phyloP scores from a whole-genome alignment of 441 rosid species.

The Dalechampia spathulata region DNA sequence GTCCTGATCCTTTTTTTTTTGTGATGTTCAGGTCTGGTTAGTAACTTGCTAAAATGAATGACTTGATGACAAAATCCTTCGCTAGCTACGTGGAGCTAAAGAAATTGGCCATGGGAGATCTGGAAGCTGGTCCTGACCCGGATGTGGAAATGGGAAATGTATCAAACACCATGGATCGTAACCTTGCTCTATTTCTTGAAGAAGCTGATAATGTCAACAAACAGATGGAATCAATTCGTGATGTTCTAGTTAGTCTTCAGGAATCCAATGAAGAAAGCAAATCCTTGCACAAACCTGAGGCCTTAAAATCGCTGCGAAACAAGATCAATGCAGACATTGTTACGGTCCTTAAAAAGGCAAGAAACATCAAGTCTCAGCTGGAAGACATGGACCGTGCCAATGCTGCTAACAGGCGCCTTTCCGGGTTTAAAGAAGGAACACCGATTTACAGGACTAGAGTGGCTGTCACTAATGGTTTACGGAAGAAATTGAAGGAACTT shows the following conservation, averaged over 20 bases:
- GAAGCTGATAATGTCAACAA: conserved; percentile 88
- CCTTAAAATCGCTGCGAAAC: conserved; percentile 51
- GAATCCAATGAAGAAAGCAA: conserved; percentile 75
- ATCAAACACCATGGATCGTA: conserved; percentile 43
- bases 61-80: conserved; percentile 91
- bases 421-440: conserved; percentile 38
- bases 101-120: conserved; percentile 88
- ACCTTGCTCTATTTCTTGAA: conserved; percentile 70
- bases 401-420: conserved; percentile 67
- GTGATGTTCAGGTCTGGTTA: conserved; percentile 14
- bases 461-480: too few relatives aligned
- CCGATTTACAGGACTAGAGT: too few relatives aligned
- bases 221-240: conserved; percentile 69
- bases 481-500: too few relatives aligned
- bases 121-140: conserved; percentile 67
- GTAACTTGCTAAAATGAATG: conserved; percentile 61
- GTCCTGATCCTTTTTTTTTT: too few relatives aligned
- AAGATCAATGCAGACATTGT: conserved; percentile 66
- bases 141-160: conserved; percentile 58
- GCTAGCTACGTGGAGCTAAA: conserved; percentile 82
- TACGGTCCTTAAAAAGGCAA: conserved; percentile 59
- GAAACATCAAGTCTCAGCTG: conserved; percentile 50
- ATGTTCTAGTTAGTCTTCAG: conserved; percentile 47
- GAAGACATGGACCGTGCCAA: conserved; percentile 92
- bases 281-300: conserved; percentile 65